phyloP scores from a whole-genome alignment of 148 eudicot genomes.

The Chenopodium berlandieri region DNA sequence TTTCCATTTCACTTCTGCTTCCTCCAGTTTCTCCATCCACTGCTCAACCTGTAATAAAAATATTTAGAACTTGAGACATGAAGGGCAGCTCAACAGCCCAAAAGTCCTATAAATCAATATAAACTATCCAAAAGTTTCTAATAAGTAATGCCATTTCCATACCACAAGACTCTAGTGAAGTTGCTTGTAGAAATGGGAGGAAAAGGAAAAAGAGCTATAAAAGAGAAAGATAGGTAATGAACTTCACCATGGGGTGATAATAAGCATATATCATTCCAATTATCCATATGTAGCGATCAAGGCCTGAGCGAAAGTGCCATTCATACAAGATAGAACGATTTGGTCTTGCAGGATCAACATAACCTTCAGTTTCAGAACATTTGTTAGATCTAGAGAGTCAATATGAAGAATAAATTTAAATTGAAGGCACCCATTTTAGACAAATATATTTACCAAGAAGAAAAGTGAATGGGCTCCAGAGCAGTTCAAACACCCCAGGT shows the following conservation, averaged over 20 bases:
- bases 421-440: background rate
- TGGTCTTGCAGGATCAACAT: conserved; percentile 74
- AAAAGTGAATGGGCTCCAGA: conserved; percentile 86
- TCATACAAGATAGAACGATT: conserved; percentile 62
- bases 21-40: conserved; percentile 98
- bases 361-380: conserved; percentile 49
- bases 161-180: background rate
- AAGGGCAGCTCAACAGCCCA: background rate
- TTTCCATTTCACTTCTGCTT: conserved; percentile 63
- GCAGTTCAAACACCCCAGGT: conserved; percentile 80
- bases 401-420: conserved; percentile 12
- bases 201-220: background rate
- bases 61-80: conserved; percentile 9
- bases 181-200: background rate
- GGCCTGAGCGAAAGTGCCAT: conserved; percentile 97
- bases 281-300: conserved; percentile 99
- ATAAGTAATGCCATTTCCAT: background rate
- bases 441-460: conserved; percentile 57
- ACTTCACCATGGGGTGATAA: conserved; percentile 82
- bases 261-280: conserved; percentile 97
- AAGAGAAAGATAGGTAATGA: conserved; percentile 7
- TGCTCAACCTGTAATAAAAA: conserved; percentile 64
- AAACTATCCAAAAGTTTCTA: background rate
- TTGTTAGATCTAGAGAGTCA: conserved; percentile 16
- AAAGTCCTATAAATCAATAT: background rate